Base-by-base conservation (phyloP, 2,329 filamentous ascomycete species). In the Beauveria bassiana region DNA sequence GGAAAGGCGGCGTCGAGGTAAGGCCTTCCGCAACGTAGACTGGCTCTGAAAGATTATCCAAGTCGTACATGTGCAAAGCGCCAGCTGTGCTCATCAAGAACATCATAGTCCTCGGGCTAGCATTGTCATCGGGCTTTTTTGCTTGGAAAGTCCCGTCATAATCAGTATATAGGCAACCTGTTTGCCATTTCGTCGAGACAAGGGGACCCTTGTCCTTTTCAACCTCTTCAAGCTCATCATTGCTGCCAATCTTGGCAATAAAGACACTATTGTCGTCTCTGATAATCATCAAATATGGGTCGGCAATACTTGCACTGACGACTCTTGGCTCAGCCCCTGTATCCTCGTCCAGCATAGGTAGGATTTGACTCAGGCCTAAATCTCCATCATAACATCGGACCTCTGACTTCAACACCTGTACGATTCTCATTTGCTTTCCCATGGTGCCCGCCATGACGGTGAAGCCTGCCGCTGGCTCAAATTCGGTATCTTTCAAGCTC, bases 331-430 rank as follows among this genome's bases (percentile, higher is more conserved):
- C 91, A 22, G 84, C 87, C 14, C 89, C 92, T 0, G 88, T 93
- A 65, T 95, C 90, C 68, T 96, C 95, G 68, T 98, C 95, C 64
- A 91, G 84, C 83, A 98, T 91, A 1, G 93, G 91, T 55, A 97
- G 82, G 60, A 99, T 98, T 70, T 98, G 93, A 51, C 88, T 87
- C 59, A 99, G 81, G 12, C 89, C 90, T 63, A 99, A 83, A 72
- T 96, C 91, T 74, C 88, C 88, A 72, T 98, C 93, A 68, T 97
- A 99, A 64, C 89, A 93, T 63, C 93, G 84, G 26, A 98, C 86
- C 70, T 98, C 93, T 1, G 87, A 91, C 65, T 88, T 89, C 59
- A 96, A 80, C 2, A 96, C 88, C 70, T 98, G 95, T 18, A 98
- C 87, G 40, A 98, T 87, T 62, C 91, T 86, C 70, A 84, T 90